Evolutionary conservation across 306 rosid genomes (phyloP).

Genomic region (Quercus dentata): DNA sequence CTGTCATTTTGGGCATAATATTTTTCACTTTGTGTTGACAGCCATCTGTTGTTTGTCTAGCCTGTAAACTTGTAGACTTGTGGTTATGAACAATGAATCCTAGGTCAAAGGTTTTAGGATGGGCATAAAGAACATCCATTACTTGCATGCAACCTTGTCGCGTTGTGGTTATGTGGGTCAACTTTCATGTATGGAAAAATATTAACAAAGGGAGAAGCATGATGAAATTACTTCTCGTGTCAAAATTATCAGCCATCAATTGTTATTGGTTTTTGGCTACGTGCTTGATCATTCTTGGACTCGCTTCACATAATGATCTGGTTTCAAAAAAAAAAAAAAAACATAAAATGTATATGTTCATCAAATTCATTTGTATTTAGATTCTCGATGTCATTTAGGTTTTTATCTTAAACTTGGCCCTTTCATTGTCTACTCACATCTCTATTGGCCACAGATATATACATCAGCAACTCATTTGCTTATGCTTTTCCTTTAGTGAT

Average conservation of each 20-base stretch:
- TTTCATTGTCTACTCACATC: too few relatives aligned
- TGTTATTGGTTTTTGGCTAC: neutral
- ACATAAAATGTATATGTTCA: neutral
- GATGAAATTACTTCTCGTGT: neutral
- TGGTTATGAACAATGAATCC: neutral
- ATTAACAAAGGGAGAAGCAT: neutral
- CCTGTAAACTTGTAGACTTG: neutral
- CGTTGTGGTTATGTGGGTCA: neutral
- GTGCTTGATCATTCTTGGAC: neutral
- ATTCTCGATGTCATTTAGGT: neutral
- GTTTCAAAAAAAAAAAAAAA: neutral
- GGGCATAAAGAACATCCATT: neutral
- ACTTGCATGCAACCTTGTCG: too few relatives aligned
- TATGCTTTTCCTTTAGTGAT: too few relatives aligned
- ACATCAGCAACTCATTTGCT: too few relatives aligned
- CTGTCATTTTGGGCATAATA: neutral
- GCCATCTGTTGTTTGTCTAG: neutral
- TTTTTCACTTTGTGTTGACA: neutral
- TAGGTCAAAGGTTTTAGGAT: neutral
- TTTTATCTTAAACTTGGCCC: neutral
- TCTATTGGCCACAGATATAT: too few relatives aligned
- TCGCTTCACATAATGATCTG: neutral
- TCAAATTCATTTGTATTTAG: neutral
- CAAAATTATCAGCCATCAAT: neutral
- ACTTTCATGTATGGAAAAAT: conserved; percentile 13